phyloP scores from a whole-genome alignment of 345 rosid genomes.

The Lepidium africanum region DNA sequence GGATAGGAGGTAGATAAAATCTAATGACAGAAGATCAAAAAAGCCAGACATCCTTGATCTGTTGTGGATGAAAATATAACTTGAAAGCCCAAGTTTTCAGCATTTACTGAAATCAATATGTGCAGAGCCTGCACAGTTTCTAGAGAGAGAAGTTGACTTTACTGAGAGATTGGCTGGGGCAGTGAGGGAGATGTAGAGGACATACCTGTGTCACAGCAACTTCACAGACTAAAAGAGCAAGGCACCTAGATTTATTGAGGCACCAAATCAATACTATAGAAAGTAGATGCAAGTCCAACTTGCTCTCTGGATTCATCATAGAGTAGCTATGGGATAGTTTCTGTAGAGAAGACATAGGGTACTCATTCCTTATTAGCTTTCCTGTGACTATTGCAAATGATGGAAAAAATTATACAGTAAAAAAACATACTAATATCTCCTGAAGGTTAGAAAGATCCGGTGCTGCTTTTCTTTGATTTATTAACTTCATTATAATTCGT shows the following conservation, averaged over 20 bases:
- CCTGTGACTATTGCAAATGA: neutral
- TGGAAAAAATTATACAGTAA: neutral
- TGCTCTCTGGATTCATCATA: slow-evolving; percentile 49
- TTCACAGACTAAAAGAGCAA: slow-evolving; percentile 46
- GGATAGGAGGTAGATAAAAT: too few relatives aligned
- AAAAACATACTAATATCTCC: slow-evolving; percentile 39
- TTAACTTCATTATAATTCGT: slow-evolving; percentile 48
- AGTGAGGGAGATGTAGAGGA: slow-evolving; percentile 18
- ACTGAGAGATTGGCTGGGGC: neutral
- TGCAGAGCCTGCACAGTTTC: neutral
- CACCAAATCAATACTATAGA: slow-evolving; percentile 61
- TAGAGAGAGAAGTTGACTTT: neutral
- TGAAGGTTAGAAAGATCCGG: slow-evolving; percentile 26
- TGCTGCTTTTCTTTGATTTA: slow-evolving; percentile 32
- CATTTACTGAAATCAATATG: neutral
- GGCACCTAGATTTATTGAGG: slow-evolving; percentile 38
- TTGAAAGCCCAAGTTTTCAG: neutral
- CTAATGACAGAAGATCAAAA: neutral
- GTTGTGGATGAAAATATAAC: neutral
- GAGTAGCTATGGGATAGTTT: slow-evolving; percentile 58
- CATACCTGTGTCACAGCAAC: slow-evolving; percentile 50
- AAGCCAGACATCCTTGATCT: neutral
- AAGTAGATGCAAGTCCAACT: slow-evolving; percentile 65
- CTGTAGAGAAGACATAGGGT: slow-evolving; percentile 28
- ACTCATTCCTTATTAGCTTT: neutral